These are phyloP conservation scores for Dryadomyces sulphureus DNA, from an alignment of 2,329 filamentous ascomycete species.

Conservation along the genomic window DNA sequence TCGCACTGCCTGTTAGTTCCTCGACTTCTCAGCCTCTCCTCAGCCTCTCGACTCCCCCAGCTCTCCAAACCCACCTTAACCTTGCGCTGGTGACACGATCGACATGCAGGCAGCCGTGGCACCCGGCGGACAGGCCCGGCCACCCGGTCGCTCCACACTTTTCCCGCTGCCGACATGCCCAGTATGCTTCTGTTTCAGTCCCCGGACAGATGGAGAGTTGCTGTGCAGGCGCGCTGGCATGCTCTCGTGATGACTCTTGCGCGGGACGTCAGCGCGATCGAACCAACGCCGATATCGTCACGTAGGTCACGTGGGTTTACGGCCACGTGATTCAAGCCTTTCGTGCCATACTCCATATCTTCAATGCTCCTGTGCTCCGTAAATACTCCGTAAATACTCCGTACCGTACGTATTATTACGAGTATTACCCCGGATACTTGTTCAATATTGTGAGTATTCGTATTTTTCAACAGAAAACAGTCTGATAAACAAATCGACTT, in stretches of 20 bases:
- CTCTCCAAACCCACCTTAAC: constrained; percentile 6
- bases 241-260: too few species aligned
- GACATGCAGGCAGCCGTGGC: constrained; percentile 8
- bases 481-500: too few species aligned
- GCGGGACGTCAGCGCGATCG: neutral
- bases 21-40: too few species aligned
- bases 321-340: too few species aligned
- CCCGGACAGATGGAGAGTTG: neutral
- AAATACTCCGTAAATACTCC: too few species aligned
- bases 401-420: too few species aligned
- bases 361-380: too few species aligned
- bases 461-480: too few species aligned
- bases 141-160: neutral
- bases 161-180: neutral
- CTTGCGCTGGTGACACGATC: constrained; percentile 6
- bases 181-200: neutral
- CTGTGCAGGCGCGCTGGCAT: neutral
- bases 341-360: too few species aligned
- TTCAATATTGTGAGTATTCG: too few species aligned
- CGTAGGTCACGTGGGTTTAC: neutral
- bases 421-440: too few species aligned
- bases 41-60: neutral
- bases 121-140: neutral
- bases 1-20: too few species aligned
- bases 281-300: neutral